phyloP scores from a whole-genome alignment of 176 grass and related monocot species.

The Musa acuminata region DNA sequence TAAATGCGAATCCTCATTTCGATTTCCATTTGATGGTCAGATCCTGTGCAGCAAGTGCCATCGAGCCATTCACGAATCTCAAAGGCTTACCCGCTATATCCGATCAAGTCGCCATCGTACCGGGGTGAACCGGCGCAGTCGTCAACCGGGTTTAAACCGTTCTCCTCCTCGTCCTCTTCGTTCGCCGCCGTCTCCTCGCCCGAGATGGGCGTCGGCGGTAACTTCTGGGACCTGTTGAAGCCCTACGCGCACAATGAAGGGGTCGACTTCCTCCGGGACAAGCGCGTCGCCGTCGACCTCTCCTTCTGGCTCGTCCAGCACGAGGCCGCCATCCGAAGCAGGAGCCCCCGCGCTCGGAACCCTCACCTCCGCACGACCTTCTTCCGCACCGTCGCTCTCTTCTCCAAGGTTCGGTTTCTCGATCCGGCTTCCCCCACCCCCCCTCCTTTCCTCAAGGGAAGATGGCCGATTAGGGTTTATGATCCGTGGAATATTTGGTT shows the following conservation, averaged over 20 bases:
- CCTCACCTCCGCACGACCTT: slow-evolving; percentile 77
- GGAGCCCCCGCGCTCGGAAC: slow-evolving; percentile 33
- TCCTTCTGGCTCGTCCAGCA: slow-evolving; percentile 93
- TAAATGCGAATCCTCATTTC: too few species aligned
- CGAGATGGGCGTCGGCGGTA: slow-evolving; percentile 63
- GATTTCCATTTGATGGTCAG: too few species aligned
- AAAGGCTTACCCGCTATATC: too few species aligned
- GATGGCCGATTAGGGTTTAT: not conserved
- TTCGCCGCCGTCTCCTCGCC: not conserved
- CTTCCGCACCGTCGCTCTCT: slow-evolving; percentile 79
- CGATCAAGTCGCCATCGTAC: too few species aligned
- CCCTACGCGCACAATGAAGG: slow-evolving; percentile 54
- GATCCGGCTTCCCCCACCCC: too few species aligned
- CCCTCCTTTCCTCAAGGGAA: not conserved
- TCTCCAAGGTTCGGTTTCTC: slow-evolving; percentile 53
- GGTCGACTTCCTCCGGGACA: slow-evolving; percentile 57
- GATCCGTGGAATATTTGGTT: not conserved
- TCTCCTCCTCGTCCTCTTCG: not conserved
- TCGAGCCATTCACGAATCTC: too few species aligned
- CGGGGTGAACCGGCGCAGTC: too few species aligned
- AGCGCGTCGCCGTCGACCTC: slow-evolving; percentile 87
- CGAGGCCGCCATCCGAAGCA: slow-evolving; percentile 50
- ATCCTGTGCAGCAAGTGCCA: too few species aligned
- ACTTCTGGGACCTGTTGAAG: slow-evolving; percentile 81
- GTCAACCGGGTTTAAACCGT: too few species aligned